Evolutionary conservation across 2,329 filamentous ascomycete species (phyloP).

Genomic region (Blastomyces emzantsi): DNA sequence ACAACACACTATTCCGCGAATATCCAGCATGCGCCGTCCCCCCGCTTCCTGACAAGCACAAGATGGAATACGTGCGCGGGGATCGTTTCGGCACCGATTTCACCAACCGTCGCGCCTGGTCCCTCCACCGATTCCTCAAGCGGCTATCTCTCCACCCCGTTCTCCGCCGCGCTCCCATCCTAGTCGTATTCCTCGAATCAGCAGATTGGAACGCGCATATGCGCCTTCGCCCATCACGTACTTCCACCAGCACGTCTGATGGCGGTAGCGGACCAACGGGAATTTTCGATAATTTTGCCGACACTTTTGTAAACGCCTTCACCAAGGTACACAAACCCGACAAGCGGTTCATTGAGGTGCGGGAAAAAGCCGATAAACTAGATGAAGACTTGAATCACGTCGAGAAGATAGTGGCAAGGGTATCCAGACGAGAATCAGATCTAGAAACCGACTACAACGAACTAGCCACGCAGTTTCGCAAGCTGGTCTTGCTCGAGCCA

Average conservation of each 20-base stretch:
- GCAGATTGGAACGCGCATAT: conserved; percentile 96
- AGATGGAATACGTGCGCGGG: conserved; percentile 96
- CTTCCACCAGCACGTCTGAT: conserved; percentile 41
- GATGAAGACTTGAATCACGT: conserved; percentile 89
- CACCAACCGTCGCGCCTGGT: conserved; percentile 77
- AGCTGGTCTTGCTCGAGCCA: conserved; percentile 79
- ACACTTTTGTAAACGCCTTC: conserved; percentile 95
- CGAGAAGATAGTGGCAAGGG: conserved; percentile 88
- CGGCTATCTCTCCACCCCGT: conserved; percentile 82
- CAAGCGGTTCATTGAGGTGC: conserved; percentile 86
- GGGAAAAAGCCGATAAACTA: conserved; percentile 84
- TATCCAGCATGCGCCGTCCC: conserved; percentile 89
- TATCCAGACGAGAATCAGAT: conserved; percentile 78
- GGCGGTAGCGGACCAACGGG: conserved; percentile 43
- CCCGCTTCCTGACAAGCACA: conserved; percentile 94
- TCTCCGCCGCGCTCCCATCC: conserved; percentile 68
- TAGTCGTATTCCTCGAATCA: conserved; percentile 86
- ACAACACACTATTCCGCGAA: conserved; percentile 77
- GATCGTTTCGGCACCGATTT: conserved; percentile 94
- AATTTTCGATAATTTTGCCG: conserved; percentile 90
- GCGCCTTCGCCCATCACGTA: conserved; percentile 63
- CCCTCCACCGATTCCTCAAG: conserved; percentile 80
- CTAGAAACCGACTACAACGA: conserved; percentile 83
- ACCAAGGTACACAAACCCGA: conserved; percentile 94
- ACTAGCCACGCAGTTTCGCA: conserved; percentile 88